Conservation (phyloP, 805 yeast species). For the Wickerhamomyces ciferrii region DNA sequence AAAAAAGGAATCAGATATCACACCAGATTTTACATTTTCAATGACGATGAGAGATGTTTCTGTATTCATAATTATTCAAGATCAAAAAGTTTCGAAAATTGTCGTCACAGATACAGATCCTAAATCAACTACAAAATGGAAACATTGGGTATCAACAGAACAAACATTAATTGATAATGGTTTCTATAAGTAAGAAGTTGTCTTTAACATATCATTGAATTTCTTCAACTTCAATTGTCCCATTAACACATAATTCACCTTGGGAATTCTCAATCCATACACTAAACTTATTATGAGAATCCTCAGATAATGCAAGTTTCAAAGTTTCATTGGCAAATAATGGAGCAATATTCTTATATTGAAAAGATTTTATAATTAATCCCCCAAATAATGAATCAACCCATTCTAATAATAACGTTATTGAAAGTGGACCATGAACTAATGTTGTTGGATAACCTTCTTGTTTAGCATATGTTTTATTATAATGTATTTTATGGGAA, state of each 20-base stretch:
- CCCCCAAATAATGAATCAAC: slow-evolving; percentile 20
- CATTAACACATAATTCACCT: slow-evolving; percentile 9
- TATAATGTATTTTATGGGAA: slow-evolving; percentile 81
- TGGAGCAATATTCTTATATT: slow-evolving; percentile 38
- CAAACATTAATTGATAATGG: slow-evolving; percentile 13
- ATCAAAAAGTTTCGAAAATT: background rate
- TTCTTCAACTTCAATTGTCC: slow-evolving; percentile 7
- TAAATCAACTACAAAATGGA: slow-evolving; percentile 39
- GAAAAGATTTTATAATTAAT: slow-evolving; percentile 22
- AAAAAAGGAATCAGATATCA: slow-evolving; percentile 6
- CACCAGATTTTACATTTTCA: slow-evolving; percentile 18
- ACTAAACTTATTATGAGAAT: slow-evolving; percentile 1
- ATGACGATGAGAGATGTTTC: slow-evolving; percentile 36
- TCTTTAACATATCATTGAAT: background rate
- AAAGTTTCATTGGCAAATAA: slow-evolving; percentile 31
- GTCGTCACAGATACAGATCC: slow-evolving; percentile 48
- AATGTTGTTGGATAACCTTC: slow-evolving; percentile 63
- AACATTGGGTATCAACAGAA: slow-evolving; percentile 44
- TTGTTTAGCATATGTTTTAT: slow-evolving; percentile 42
- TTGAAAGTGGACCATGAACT: slow-evolving; percentile 79
- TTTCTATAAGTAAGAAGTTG: slow-evolving; percentile 20
- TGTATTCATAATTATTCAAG: slow-evolving; percentile 23
- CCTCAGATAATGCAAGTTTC: slow-evolving; percentile 14
- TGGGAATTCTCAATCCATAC: slow-evolving; percentile 17
- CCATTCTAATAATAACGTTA: slow-evolving; percentile 56